phyloP scores from a whole-genome alignment of 805 yeast genomes.

The Dipodascus geniculatus region DNA sequence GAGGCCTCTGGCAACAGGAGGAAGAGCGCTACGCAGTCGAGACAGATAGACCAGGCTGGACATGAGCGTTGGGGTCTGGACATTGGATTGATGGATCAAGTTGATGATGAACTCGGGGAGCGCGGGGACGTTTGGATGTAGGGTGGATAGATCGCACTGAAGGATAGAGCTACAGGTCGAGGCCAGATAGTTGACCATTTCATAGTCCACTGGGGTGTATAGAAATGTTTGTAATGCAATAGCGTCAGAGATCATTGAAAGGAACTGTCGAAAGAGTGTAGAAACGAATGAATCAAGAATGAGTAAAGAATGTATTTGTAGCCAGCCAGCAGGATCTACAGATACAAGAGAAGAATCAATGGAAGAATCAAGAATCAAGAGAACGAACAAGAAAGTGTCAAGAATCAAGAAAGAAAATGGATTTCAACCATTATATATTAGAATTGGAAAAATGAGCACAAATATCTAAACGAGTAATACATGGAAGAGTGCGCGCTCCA shows the following conservation, averaged over 20 bases:
- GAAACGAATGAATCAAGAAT: background rate
- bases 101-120: conserved; percentile 48
- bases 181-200: conserved; percentile 21
- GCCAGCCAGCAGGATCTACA: no score
- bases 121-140: conserved; percentile 14
- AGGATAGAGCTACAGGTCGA: conserved; percentile 16
- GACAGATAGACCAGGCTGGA: conserved; percentile 75
- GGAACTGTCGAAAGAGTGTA: background rate
- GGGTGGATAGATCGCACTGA: conserved; percentile 11
- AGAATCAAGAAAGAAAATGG: background rate
- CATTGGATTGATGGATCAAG: conserved; percentile 71
- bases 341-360: no score
- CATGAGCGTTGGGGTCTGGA: conserved; percentile 92
- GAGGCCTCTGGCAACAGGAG: conserved; percentile 84
- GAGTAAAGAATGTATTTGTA: no score
- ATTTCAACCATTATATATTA: background rate
- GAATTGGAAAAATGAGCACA: no score
- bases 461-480: no score
- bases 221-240: conserved; percentile 18
- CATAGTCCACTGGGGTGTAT: conserved; percentile 20
- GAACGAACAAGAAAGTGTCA: background rate
- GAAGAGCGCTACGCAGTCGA: conserved; percentile 64
- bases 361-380: no score
- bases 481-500: no score
- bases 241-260: background rate